Base-by-base conservation (phyloP, 331 rosid genomes). In the Telfairia occidentalis region DNA sequence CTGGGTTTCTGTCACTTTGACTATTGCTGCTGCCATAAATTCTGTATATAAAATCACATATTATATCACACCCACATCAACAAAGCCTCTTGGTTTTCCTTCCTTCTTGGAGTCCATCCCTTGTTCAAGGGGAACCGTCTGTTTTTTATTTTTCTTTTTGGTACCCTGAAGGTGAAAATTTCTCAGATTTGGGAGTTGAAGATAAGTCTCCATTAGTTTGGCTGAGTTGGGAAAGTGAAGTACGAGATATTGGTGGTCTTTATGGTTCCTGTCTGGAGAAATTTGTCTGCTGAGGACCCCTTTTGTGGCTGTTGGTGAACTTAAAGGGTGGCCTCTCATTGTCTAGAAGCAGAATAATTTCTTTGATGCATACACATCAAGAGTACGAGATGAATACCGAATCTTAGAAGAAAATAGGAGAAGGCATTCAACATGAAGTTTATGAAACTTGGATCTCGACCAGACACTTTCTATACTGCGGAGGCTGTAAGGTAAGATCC, bases 381-480 rank as follows among this genome's bases (percentile, higher is more conserved):
- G 73, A 79, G 80, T 71, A 71, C 79, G 76, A 77, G 85, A 84
- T 71, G 85, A 78, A 76, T 82, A 52, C 76, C 54, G 81, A 84
- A 79, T 79, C 80, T 19, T 81, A 70, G 86, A 76, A 81, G 78
- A 11, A 81, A 78, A 54, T 32, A 74, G 77, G 16, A 35, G 28
- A 21, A 74, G 48, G 72, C 63, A 79, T 63, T 42, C 40, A 77
- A 24, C 92, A 95, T 95, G 99, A 95, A 95, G 97, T 95, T 95
- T 79, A 95, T 95, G 99, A 95, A 95, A 81, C 96, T 95, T 29
- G 99, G 99, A 86, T 92, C 97, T 81, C 87, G 96, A 71, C 97
- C 97, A 11, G 99, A 95, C 84, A 90, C 96, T 81, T 95, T 95
- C 89, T 87, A 84, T 82, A 84, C 96, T 52, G 43, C 88, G 5